Evolutionary conservation across 179 eudicot genomes (phyloP).

Genomic region (Spinacia oleracea): DNA sequence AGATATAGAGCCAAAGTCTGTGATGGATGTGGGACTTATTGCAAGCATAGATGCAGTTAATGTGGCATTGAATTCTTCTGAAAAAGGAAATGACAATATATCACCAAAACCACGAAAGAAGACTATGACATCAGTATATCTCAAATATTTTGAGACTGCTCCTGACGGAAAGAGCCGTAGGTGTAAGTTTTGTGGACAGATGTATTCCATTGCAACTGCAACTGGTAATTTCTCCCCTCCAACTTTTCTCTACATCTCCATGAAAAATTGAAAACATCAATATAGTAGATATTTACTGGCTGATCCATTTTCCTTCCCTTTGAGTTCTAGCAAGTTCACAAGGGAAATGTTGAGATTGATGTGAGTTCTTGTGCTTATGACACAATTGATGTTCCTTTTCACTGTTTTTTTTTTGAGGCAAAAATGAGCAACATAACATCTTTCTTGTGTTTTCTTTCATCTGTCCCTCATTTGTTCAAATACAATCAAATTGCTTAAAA

Average conservation of each 20-base stretch:
- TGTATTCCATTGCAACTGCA: conserved; percentile 90
- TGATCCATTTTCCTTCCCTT: background rate
- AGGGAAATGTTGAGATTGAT: background rate
- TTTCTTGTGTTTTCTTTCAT: background rate
- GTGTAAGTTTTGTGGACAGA: conserved; percentile 90
- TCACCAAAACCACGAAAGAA: conserved; percentile 68
- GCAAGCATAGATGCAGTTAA: conserved; percentile 49
- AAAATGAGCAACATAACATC: background rate
- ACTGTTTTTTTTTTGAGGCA: no score
- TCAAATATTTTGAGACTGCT: conserved; percentile 75
- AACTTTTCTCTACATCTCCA: background rate
- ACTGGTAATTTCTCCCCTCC: conserved; percentile 54
- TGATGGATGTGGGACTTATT: conserved; percentile 57
- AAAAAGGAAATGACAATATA: conserved; percentile 48
- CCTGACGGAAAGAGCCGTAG: conserved; percentile 74
- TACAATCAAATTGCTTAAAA: background rate
- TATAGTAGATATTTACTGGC: background rate
- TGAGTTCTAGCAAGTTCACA: background rate
- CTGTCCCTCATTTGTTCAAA: background rate
- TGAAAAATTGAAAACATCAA: background rate
- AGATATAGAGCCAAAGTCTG: conserved; percentile 64
- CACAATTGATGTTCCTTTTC: background rate
- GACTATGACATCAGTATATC: conserved; percentile 83
- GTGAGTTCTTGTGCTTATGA: no score
- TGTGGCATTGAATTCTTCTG: conserved; percentile 51